Percentiles rank a stretch among this genome's conserved stretches.
Evolutionary conservation across 129 eudicot genomes (phyloP).

Genomic region (Artemisia tridentata): DNA sequence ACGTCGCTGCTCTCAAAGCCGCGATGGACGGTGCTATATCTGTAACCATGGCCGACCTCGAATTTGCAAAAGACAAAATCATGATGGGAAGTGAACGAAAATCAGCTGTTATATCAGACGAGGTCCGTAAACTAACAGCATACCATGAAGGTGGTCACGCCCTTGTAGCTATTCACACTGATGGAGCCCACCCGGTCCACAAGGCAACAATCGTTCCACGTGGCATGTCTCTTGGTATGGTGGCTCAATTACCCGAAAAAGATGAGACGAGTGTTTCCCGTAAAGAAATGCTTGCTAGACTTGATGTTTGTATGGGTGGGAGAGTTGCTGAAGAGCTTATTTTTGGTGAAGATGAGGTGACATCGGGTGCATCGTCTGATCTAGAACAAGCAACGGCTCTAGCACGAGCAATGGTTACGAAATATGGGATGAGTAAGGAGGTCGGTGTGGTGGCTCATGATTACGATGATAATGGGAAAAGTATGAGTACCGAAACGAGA

Average conservation of each 20-base stretch:
- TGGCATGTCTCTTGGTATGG: constrained; percentile 95
- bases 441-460: constrained; percentile 84
- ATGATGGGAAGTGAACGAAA: constrained; percentile 97
- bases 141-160: constrained; percentile 96
- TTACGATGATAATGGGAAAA: constrained; percentile 86
- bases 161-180: constrained; percentile 88
- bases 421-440: constrained; percentile 88
- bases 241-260: constrained; percentile 81
- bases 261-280: constrained; percentile 85
- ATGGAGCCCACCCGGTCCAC: constrained; percentile 95
- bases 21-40: constrained; percentile 98
- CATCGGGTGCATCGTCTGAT: constrained; percentile 90
- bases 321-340: constrained; percentile 95
- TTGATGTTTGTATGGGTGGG: constrained; percentile 93
- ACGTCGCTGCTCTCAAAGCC: constrained; percentile 92
- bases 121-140: constrained; percentile 74
- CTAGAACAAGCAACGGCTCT: constrained; percentile 76
- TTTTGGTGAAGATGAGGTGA: constrained; percentile 88
- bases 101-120: constrained; percentile 91
- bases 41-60: constrained; percentile 76
- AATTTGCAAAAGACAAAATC: constrained; percentile 86
- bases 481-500: constrained; percentile 94
- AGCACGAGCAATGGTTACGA: constrained; percentile 93
- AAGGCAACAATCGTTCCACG: constrained; percentile 97
- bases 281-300: constrained; percentile 93